These are phyloP conservation scores for Tuber aestivum DNA, from an alignment of 495 filamentous ascomycete species.

Conservation along the genomic window DNA sequence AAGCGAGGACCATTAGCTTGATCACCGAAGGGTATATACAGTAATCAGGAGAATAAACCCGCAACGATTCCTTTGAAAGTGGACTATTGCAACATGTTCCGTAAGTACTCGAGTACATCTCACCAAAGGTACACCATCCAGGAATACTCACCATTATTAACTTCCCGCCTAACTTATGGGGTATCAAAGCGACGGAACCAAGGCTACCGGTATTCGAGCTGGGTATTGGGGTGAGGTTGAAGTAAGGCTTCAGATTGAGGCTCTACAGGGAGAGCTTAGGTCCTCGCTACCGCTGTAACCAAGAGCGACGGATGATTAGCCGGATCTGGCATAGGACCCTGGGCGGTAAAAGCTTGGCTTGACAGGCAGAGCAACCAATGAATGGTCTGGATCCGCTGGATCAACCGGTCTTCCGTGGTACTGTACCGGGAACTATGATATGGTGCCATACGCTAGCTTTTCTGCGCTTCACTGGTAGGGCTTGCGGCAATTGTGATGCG, in stretches of 20 bases:
- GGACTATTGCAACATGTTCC: conserved; percentile 50
- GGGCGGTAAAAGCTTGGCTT: not conserved
- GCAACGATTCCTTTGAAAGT: conserved; percentile 70
- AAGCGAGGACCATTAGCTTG: conserved; percentile 11
- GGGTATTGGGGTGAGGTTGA: not conserved
- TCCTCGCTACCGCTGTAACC: not conserved
- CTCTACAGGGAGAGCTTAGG: not conserved
- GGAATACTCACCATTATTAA: not conserved
- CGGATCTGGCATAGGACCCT: not conserved
- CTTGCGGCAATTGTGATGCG: not conserved
- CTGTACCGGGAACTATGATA: not conserved
- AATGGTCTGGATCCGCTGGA: not conserved
- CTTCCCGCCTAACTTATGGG: not conserved
- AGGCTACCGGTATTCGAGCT: not conserved
- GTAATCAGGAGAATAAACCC: conserved; percentile 23
- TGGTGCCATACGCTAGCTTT: not conserved
- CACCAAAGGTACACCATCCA: not conserved
- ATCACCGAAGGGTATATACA: conserved; percentile 23
- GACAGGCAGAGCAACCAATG: not conserved
- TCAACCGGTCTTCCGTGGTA: not conserved
- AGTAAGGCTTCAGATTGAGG: not conserved
- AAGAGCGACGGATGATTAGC: not conserved
- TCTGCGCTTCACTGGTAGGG: not conserved
- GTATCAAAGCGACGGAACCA: not conserved
- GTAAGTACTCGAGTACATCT: conserved; percentile 13